Evolutionary conservation across 257 asterid species (phyloP).

Genomic region (Salvia splendens): DNA sequence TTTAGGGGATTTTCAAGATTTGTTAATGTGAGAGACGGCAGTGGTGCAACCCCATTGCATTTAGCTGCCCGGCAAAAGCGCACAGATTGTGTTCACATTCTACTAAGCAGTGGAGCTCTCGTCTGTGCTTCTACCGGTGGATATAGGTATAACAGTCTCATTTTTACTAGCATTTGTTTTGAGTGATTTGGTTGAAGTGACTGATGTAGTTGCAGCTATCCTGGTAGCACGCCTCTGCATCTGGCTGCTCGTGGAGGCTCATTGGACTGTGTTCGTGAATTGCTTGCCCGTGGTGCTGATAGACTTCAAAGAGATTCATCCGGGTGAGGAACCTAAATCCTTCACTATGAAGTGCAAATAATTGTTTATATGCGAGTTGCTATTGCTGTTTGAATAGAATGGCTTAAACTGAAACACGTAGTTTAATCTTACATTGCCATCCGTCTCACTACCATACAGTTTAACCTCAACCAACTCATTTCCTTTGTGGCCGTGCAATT

Average conservation of each 20-base stretch:
- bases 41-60: constrained; percentile 86
- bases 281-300: constrained; percentile 87
- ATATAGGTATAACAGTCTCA: constrained; percentile 51
- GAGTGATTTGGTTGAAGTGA: constrained; percentile 7
- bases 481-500: constrained; percentile 6
- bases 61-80: constrained; percentile 79
- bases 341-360: constrained; percentile 4
- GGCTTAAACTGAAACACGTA: not conserved
- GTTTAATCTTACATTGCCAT: not conserved
- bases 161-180: constrained; percentile 7
- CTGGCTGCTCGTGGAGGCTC: constrained; percentile 87
- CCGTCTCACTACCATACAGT: too few relatives aligned
- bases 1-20: constrained; percentile 84
- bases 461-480: not conserved
- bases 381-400: not conserved
- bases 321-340: constrained; percentile 49
- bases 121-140: constrained; percentile 74
- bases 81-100: constrained; percentile 60
- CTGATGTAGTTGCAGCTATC: constrained; percentile 43
- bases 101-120: constrained; percentile 70
- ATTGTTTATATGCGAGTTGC: not conserved
- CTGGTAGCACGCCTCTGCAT: constrained; percentile 83
- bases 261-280: constrained; percentile 73
- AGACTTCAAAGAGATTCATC: constrained; percentile 71
- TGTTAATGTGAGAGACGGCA: constrained; percentile 70